Base-by-base conservation (phyloP, 805 yeast genomes). In the Ogataea pignaliae region DNA sequence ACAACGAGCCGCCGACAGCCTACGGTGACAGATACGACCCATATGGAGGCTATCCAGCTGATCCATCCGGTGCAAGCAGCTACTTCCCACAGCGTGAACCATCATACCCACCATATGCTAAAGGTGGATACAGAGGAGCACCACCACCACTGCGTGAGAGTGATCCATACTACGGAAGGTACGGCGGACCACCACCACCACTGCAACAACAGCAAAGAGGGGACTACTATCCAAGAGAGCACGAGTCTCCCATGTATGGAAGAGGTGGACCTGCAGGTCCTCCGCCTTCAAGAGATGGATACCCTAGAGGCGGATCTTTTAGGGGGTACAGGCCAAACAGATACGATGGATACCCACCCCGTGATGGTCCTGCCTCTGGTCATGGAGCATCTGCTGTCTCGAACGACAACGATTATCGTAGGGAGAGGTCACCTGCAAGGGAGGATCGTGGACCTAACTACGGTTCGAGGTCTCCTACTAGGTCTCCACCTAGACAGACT, bases 391-490 rank as follows among this genome's bases (percentile, higher is more conserved):
- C 35, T 29, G 28, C 32, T n/a, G 35, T 17, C 38, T 28, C 14
- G 5, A 35, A 37, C 28, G 38, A 39, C 6, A 45, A 37, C 17
- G 51, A 47, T n/a, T 47, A 50, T 33, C 30, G 45, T n/a, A 52
- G 59, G 40, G 52, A 50, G 10, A 47, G 52, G 46, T 55, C 58
- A 2, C 58, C 56, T 10, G 40, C 39, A 14, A 47, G 57, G 42
- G 36, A 37, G 9, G 29, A 31, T 10, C 35, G 42, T 32, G 48
- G 40, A 10, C 26, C n/a, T 30, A 39, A 37, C 6, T 46, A 47
- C 37, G 47, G 45, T 2, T 44, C 47, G 10, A 44, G 50, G 44
- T 48, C 51, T 11, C 50, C 50, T n/a, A 42, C 53, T 29, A 44
- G 47, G 28, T 40, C 49, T 33, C 48, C 48, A 18, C 47, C 45